Conservation (phyloP, 1,284 basidiomycete species). For the Irpex sp. region DNA sequence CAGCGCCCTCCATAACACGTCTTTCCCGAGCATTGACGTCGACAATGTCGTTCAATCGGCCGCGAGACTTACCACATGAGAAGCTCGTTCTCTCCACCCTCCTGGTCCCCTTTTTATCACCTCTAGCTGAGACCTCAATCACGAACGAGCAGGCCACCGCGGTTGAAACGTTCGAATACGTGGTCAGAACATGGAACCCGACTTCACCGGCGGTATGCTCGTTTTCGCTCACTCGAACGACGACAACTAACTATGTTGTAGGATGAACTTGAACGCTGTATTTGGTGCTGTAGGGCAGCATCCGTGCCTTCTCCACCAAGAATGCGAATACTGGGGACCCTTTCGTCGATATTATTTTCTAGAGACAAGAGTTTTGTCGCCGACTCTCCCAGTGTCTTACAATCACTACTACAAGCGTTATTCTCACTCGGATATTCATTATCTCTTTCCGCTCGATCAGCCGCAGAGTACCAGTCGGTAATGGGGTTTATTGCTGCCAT, state of each 20-base stretch:
- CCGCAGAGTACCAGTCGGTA: conserved; percentile 24
- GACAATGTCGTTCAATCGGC: conserved; percentile 23
- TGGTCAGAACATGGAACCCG: conserved; percentile 53
- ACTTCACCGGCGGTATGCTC: conserved; percentile 41
- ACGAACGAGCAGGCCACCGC: conserved; percentile 55
- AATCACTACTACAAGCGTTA: conserved; percentile 48
- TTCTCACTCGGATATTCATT: conserved; percentile 45
- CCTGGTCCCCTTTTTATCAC: conserved; percentile 49
- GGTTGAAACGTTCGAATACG: conserved; percentile 57
- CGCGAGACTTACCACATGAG: conserved; percentile 48
- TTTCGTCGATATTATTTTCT: conserved; percentile 48
- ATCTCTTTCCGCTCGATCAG: conserved; percentile 16
- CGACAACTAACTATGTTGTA: conserved; percentile 16
- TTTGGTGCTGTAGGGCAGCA: conserved; percentile 67
- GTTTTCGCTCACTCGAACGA: background rate
- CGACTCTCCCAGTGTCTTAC: conserved; percentile 44
- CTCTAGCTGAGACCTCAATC: conserved; percentile 28
- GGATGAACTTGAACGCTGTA: conserved; percentile 52
- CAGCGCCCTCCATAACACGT: conserved; percentile 33
- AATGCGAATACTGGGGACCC: conserved; percentile 42
- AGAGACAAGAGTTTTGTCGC: conserved; percentile 40
- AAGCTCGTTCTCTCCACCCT: conserved; percentile 54
- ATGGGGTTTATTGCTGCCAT: conserved; percentile 27
- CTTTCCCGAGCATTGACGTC: conserved; percentile 31
- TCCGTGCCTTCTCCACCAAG: conserved; percentile 38